These are phyloP conservation scores for Ophiosphaerella herpotricha DNA, from an alignment of 2,329 filamentous ascomycete species.

Conservation along the genomic window DNA sequence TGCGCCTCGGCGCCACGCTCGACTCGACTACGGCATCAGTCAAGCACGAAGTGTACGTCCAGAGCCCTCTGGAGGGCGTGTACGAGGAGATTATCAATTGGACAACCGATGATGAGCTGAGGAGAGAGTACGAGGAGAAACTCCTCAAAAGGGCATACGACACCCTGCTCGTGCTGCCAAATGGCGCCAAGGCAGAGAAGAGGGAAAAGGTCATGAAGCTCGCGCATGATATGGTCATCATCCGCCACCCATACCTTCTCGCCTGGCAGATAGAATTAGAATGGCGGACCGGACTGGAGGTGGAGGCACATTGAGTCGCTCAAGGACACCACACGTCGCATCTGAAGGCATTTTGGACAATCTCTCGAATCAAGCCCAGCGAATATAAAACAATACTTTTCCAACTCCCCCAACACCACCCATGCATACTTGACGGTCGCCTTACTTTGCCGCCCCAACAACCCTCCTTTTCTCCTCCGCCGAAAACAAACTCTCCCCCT, in stretches of 20 bases:
- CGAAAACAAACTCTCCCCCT: conserved; percentile 67
- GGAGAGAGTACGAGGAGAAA: conserved; percentile 88
- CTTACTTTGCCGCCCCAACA: conserved; percentile 22
- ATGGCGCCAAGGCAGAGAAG: conserved; percentile 71
- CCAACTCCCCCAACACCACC: conserved; percentile 14
- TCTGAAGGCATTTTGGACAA: not conserved
- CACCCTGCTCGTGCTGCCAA: conserved; percentile 69
- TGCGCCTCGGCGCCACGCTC: conserved; percentile 81
- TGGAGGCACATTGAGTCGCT: conserved; percentile 28
- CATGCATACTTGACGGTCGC: not conserved
- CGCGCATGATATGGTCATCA: conserved; percentile 92
- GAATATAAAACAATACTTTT: not conserved
- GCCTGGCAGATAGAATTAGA: conserved; percentile 92
- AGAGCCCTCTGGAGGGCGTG: conserved; percentile 77
- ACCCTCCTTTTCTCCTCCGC: conserved; percentile 56
- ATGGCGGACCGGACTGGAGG: conserved; percentile 66
- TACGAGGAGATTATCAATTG: conserved; percentile 88
- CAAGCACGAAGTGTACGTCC: conserved; percentile 78
- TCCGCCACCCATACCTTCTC: conserved; percentile 85
- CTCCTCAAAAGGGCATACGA: conserved; percentile 82
- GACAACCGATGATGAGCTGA: conserved; percentile 82
- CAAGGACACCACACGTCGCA: too few relatives aligned
- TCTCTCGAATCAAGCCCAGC: too few relatives aligned
- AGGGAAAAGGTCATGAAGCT: conserved; percentile 74
- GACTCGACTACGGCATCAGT: conserved; percentile 85